Evolutionary conservation across 495 filamentous ascomycete genomes (phyloP).

Genomic region (Neurospora sp.): DNA sequence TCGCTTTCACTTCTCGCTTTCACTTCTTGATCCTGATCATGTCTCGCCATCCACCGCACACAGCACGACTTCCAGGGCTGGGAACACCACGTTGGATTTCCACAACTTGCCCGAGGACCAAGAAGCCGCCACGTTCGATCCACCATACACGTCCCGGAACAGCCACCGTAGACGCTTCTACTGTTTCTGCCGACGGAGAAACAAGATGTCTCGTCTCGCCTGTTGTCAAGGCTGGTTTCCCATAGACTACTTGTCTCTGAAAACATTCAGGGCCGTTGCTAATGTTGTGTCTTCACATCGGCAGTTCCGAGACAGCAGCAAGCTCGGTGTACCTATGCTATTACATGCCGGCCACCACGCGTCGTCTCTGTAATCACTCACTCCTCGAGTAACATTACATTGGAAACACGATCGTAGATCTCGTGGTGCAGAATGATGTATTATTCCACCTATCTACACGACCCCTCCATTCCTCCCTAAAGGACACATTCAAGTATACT

Average conservation of each 20-base stretch:
- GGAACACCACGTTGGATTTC: not conserved
- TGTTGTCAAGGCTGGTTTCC: not conserved
- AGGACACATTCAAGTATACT: constrained; percentile 17
- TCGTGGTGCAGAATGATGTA: not conserved
- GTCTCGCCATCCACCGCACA: constrained; percentile 8
- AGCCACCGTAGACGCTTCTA: not conserved
- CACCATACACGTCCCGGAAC: not conserved
- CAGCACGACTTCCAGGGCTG: not conserved
- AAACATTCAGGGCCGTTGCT: not conserved
- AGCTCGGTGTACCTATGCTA: not conserved
- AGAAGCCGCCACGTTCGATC: not conserved
- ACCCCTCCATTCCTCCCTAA: not conserved
- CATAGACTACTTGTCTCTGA: not conserved
- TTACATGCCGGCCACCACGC: not conserved
- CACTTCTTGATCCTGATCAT: not conserved
- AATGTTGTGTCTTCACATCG: not conserved
- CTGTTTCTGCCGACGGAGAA: not conserved
- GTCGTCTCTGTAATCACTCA: not conserved
- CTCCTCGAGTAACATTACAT: not conserved
- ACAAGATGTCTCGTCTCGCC: not conserved
- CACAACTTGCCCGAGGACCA: not conserved
- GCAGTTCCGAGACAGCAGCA: not conserved
- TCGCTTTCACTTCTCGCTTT: not conserved
- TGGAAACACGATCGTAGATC: not conserved
- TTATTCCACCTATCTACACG: not conserved